Percentiles rank a stretch among this genome's conserved stretches.
These are phyloP conservation scores for Aspergillus sclerotiicarbonarius DNA, from an alignment of 495 filamentous ascomycete species.

Conservation along the genomic window DNA sequence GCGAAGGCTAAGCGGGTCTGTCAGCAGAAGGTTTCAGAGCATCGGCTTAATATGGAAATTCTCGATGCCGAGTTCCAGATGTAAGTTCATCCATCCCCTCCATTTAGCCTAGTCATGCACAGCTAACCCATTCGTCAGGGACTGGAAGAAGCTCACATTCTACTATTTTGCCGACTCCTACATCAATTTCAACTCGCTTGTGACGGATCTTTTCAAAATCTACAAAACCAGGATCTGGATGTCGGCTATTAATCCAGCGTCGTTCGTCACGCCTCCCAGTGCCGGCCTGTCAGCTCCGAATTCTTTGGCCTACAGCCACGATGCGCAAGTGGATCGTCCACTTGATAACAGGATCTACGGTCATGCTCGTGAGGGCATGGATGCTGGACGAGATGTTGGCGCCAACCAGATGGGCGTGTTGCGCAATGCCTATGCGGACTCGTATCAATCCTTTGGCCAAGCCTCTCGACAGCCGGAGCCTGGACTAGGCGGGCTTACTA, in stretches of 20 bases:
- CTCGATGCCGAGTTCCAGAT: constrained; percentile 99
- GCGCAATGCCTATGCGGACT: constrained; percentile 36
- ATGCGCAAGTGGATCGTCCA: constrained; percentile 32
- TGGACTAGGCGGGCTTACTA: constrained; percentile 22
- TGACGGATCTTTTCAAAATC: constrained; percentile 96
- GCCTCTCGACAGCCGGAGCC: constrained; percentile 30
- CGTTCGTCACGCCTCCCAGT: constrained; percentile 78
- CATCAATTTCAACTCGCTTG: constrained; percentile 97
- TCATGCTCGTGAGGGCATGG: constrained; percentile 28
- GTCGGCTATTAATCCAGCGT: constrained; percentile 97
- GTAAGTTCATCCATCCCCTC: constrained; percentile 54
- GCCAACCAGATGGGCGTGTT: constrained; percentile 33
- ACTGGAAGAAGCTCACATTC: constrained; percentile 98
- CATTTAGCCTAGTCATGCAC: constrained; percentile 3
- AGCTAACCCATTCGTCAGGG: constrained; percentile 52
- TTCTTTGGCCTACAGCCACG: constrained; percentile 35
- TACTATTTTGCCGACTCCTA: constrained; percentile 98
- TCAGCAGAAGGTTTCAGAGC: constrained; percentile 92
- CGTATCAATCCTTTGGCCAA: constrained; percentile 38
- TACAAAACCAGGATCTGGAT: constrained; percentile 99
- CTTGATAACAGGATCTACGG: constrained; percentile 34
- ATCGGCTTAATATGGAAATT: constrained; percentile 96
- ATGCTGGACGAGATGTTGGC: constrained; percentile 31
- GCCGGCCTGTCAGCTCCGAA: constrained; percentile 58
- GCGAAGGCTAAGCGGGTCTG: constrained; percentile 96